phyloP scores from a whole-genome alignment of 257 asterid genomes.

The Cordia subcordata region DNA sequence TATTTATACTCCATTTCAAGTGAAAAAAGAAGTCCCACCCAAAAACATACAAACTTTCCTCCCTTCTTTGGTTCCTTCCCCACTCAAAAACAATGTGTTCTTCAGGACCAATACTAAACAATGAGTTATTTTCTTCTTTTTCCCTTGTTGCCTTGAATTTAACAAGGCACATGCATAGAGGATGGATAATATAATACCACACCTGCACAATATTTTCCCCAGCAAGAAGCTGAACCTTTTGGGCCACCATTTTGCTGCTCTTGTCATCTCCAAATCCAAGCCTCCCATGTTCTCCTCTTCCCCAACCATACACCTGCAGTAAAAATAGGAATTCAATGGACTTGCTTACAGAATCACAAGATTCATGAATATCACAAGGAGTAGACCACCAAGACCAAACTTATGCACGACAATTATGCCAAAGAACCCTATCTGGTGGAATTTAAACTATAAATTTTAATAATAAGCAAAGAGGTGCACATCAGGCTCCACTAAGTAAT shows the following conservation, averaged over 20 bases:
- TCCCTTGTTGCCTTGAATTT: background rate
- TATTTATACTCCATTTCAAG: no score
- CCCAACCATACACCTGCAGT: conserved; percentile 93
- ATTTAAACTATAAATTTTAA: no score
- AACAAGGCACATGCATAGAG: background rate
- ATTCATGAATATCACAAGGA: background rate
- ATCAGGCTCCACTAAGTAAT: background rate
- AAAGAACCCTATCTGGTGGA: no score
- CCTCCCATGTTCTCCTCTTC: conserved; percentile 99
- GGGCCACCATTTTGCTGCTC: conserved; percentile 99
- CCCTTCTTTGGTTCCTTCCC: no score
- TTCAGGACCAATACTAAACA: no score
- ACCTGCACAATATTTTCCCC: conserved; percentile 95
- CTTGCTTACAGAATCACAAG: background rate
- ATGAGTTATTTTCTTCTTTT: background rate
- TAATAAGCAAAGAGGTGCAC: background rate
- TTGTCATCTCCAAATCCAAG: conserved; percentile 99
- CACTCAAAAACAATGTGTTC: no score
- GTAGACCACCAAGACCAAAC: background rate
- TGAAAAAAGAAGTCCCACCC: no score
- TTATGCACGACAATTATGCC: background rate
- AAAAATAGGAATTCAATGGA: conserved; percentile 6
- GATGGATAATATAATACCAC: conserved; percentile 5
- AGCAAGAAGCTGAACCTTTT: conserved; percentile 80
- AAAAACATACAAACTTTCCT: no score